A percentile compares a stretch with the other conserved stretches of the same genome.
These are phyloP conservation scores for Pneumocystis wakefieldiae DNA, from an alignment of 1,139 yeast genomes.

Conservation along the genomic window DNA sequence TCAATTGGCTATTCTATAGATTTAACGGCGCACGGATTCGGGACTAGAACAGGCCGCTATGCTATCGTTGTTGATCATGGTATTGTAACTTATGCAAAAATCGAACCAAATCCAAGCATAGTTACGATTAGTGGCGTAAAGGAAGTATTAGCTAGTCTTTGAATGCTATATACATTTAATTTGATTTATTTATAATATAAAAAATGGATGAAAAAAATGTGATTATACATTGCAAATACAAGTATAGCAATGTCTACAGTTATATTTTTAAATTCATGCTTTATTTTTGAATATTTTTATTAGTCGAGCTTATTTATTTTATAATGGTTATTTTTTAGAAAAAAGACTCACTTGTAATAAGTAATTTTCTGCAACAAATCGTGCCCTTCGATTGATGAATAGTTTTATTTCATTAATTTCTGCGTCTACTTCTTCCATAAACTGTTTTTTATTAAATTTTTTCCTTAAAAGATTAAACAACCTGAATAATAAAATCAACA, in stretches of 20 bases:
- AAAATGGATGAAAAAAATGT: neutral
- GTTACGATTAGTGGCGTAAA: slow-evolving; percentile 45
- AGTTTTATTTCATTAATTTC: slow-evolving; percentile 97
- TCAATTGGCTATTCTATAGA: slow-evolving; percentile 48
- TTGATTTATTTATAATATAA: neutral
- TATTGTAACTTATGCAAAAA: slow-evolving; percentile 45
- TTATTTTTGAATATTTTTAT: neutral
- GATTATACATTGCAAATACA: no score
- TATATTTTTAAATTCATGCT: neutral
- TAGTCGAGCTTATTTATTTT: neutral
- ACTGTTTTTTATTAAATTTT: slow-evolving; percentile 21
- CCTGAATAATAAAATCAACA: slow-evolving; percentile 85
- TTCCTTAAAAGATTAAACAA: slow-evolving; percentile 8
- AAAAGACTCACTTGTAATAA: neutral
- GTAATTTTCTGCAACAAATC: slow-evolving; percentile 72
- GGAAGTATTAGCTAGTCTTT: slow-evolving; percentile 28
- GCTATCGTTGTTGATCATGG: slow-evolving; percentile 58
- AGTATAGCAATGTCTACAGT: no score
- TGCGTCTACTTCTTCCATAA: slow-evolving; percentile 98
- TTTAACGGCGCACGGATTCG: slow-evolving; percentile 42
- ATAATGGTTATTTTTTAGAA: no score
- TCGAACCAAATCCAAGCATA: slow-evolving; percentile 44
- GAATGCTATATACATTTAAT: neutral
- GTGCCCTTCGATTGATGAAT: slow-evolving; percentile 91
- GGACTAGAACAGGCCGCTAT: slow-evolving; percentile 55